These are phyloP conservation scores for Trichoderma citrinoviride DNA, from an alignment of 2,329 filamentous ascomycete species.

Conservation along the genomic window DNA sequence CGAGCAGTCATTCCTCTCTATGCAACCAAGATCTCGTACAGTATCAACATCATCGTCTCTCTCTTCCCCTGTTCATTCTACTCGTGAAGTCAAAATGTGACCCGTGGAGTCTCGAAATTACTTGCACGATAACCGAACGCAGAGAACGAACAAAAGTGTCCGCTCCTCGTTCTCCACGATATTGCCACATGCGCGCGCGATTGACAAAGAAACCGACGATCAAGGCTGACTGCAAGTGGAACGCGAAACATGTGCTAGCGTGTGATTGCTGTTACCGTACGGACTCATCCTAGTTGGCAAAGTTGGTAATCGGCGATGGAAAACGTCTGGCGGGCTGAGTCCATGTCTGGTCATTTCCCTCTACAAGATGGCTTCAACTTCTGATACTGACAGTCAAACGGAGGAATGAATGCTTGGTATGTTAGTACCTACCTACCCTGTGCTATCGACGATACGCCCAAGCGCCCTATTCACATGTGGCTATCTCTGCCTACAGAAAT, in stretches of 20 bases:
- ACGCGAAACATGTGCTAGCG: conserved; percentile 7
- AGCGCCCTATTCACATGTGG: background rate
- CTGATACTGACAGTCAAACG: too few species aligned
- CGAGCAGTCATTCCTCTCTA: background rate
- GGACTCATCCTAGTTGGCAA: too few species aligned
- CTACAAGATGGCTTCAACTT: too few species aligned
- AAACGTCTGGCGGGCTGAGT: background rate
- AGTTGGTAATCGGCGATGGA: too few species aligned
- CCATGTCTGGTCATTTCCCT: background rate
- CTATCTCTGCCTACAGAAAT: background rate
- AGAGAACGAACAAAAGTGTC: background rate
- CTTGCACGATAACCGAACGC: conserved; percentile 16
- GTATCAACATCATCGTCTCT: too few species aligned
- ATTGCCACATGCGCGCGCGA: conserved; percentile 8
- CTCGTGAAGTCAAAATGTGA: background rate
- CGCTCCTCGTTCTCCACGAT: conserved; percentile 14
- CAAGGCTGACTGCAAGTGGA: conserved; percentile 5
- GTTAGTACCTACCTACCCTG: too few species aligned
- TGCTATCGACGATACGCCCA: background rate
- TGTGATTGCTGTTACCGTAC: background rate
- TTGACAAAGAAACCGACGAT: background rate
- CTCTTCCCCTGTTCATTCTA: background rate
- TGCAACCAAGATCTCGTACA: background rate
- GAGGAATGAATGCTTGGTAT: too few species aligned
- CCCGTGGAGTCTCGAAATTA: conserved; percentile 10